Base-by-base conservation (phyloP, 1,284 basidiomycete genomes). In the Meripilus lineatus region DNA sequence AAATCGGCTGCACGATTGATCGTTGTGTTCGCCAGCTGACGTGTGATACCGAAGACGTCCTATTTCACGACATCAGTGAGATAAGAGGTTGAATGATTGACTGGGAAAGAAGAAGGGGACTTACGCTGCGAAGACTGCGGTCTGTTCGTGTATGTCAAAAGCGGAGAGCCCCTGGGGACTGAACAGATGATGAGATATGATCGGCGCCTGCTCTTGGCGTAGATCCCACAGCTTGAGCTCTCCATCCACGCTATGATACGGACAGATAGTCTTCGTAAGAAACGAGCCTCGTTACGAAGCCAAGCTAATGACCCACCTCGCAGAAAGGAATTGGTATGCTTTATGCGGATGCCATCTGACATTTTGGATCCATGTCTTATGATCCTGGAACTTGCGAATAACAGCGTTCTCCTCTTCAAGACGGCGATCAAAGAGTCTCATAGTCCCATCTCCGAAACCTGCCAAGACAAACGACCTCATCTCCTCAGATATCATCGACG, bases 181-280 rank as follows among this genome's bases (percentile, higher is more conserved):
- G 56, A 87, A 79, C 32, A 83, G 63, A 23, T 85, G 74, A 70
- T 88, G 84, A 35, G 78, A 77, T 45, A 83, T 72, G 7, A 81
- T 57, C 7, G 89, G 76, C 28, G 65, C 63, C 38, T 85, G 79
- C 3, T 79, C 67, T 4, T 79, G 75, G 44, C 96, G 83, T 32
- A 92, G 72, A 63, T 99, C 96, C 89, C 94, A 99, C 25, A 98
- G 67, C 52, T 89, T 85, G 33, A 97, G 85, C 55, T 93, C 84
- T 1, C 96, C 96, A 57, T 92, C 88, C 62, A 92, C 68, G 58
- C 94, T 97, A 48, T 17, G 22, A 30, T 18, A 47, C 37, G 30
- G 17, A 17, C 26, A 42, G 18, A 46, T 24, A 18, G 5, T 17
- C 24, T 42, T 26, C 46, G 20, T 40, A 20, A 47, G 22, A 34